Percentiles rank a stretch among this genome's conserved stretches.
phyloP scores from a whole-genome alignment of 352 stramenopile species.

The Phytophthora citrophthora region DNA sequence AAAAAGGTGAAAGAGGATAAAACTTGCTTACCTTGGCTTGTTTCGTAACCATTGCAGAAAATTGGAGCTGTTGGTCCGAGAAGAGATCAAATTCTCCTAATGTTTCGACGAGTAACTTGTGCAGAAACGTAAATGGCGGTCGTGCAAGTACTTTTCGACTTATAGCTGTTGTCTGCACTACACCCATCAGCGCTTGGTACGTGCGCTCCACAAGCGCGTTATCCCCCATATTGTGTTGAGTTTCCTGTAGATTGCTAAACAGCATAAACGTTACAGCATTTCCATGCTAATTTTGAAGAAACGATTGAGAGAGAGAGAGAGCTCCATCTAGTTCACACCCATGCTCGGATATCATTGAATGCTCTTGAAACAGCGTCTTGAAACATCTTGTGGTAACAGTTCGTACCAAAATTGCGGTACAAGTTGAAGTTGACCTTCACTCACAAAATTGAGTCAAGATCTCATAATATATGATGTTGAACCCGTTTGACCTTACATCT shows the following conservation, averaged over 20 bases:
- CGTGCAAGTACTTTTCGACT: constrained; percentile 70
- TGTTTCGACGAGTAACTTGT: constrained; percentile 81
- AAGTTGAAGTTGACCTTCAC: constrained; percentile 40
- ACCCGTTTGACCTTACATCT: constrained; percentile 8
- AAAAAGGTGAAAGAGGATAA: not conserved
- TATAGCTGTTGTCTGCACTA: constrained; percentile 77
- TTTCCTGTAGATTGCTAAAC: not conserved
- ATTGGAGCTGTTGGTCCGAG: constrained; percentile 65
- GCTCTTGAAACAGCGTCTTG: too few species aligned
- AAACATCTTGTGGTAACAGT: too few species aligned
- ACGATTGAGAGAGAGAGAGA: not conserved
- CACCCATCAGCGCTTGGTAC: constrained; percentile 61
- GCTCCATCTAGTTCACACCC: too few species aligned
- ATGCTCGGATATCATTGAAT: not conserved
- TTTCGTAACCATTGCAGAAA: constrained; percentile 62
- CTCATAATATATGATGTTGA: constrained; percentile 4
- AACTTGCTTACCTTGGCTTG: constrained; percentile 64
- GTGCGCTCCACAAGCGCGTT: constrained; percentile 63
- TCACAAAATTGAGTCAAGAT: constrained; percentile 5
- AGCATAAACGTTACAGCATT: constrained; percentile 4
- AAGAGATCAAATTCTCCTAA: constrained; percentile 71
- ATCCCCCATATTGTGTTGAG: constrained; percentile 9
- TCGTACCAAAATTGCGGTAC: not conserved
- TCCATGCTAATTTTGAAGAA: constrained; percentile 6
- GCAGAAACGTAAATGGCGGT: constrained; percentile 84